Conservation (phyloP, 2,329 filamentous ascomycete species). For the Arthrinium phaeospermum region DNA sequence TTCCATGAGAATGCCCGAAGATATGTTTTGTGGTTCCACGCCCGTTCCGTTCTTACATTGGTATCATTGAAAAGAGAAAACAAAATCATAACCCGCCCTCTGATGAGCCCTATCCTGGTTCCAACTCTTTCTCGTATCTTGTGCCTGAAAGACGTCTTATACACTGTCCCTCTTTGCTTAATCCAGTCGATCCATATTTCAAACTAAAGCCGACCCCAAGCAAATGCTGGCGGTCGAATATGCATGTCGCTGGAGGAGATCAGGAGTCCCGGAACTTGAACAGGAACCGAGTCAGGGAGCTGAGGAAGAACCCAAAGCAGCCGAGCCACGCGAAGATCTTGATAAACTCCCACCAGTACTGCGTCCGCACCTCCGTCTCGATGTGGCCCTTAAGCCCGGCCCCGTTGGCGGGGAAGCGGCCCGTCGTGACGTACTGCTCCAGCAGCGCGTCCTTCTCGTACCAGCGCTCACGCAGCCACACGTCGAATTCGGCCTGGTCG, state of each 20-base stretch:
- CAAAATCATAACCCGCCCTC: neutral
- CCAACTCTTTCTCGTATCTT: neutral
- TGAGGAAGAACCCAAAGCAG: conserved; percentile 44
- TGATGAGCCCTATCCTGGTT: neutral
- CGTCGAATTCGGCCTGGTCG: conserved; percentile 74
- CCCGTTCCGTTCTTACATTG: neutral
- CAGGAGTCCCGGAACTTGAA: neutral
- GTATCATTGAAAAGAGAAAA: conserved; percentile 11
- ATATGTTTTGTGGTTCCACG: neutral
- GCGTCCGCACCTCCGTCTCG: conserved; percentile 63
- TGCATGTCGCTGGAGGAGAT: neutral
- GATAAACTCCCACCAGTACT: conserved; percentile 59
- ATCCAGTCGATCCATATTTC: too few relatives aligned
- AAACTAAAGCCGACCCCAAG: neutral
- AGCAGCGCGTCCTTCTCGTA: conserved; percentile 89
- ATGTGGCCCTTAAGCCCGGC: conserved; percentile 53
- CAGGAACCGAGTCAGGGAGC: conserved; percentile 23
- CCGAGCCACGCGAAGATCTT: conserved; percentile 59
- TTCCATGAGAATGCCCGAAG: neutral
- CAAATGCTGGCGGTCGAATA: neutral
- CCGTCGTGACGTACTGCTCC: conserved; percentile 79
- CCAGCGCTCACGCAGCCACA: conserved; percentile 88
- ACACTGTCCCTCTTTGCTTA: neutral
- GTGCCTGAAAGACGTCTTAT: neutral
- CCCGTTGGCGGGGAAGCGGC: conserved; percentile 77